Evolutionary conservation across 371 early-diverging fungal genomes (phyloP).

Genomic region (Apophysomyces ossiformis): DNA sequence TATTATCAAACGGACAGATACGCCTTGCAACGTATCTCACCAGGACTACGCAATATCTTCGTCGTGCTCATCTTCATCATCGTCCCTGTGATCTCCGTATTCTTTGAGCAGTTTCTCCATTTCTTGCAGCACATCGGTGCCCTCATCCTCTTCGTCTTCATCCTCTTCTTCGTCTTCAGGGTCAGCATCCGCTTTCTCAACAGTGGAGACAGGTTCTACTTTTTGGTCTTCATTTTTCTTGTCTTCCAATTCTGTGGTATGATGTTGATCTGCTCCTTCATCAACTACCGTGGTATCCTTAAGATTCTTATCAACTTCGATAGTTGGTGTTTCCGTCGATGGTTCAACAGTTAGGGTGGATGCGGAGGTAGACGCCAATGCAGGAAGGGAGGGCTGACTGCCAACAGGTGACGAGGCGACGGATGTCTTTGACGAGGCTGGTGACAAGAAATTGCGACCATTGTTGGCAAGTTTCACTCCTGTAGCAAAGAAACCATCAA

Average conservation of each 20-base stretch:
- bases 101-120: conserved; percentile 31
- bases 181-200: conserved; percentile 28
- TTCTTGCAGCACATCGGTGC: conserved; percentile 23
- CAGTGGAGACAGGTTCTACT: not conserved
- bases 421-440: conserved; percentile 22
- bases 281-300: not conserved
- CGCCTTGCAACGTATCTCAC: no score
- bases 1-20: no score
- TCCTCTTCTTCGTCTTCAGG: conserved; percentile 44
- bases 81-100: not conserved
- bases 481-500: conserved; percentile 55
- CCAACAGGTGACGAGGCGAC: conserved; percentile 18
- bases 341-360: not conserved
- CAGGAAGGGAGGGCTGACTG: not conserved
- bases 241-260: conserved; percentile 2
- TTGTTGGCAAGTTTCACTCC: conserved; percentile 47
- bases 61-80: conserved; percentile 4
- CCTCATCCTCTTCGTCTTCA: conserved; percentile 23
- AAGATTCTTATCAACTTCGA: conserved; percentile 8
- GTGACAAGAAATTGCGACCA: conserved; percentile 16
- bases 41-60: not conserved
- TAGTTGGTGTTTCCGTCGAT: not conserved
- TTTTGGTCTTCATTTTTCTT: conserved; percentile 17
- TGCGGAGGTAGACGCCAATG: not conserved
- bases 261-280: not conserved